Evolutionary conservation across 305 asterid species (phyloP).

Genomic region (Fraxinus dipetala): DNA sequence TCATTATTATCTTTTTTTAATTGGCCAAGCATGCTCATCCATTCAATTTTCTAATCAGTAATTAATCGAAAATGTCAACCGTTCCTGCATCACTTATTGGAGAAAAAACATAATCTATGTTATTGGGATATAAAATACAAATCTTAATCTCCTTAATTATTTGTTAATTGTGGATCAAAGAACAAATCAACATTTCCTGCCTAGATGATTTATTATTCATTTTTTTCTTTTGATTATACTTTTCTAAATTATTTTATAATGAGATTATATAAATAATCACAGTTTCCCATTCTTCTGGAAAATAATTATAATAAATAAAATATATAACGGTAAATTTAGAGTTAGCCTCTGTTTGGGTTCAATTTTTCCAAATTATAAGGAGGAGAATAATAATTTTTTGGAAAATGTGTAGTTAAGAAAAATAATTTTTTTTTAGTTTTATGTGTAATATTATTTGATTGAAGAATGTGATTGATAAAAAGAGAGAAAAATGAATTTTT

Average conservation of each 20-base stretch:
- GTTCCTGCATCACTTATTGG: conserved; percentile 21
- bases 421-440: too few relatives aligned
- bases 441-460: too few relatives aligned
- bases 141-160: conserved; percentile 12
- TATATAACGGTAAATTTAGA: not conserved
- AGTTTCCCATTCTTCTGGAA: not conserved
- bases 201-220: not conserved
- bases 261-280: conserved; percentile 9
- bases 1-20: not conserved
- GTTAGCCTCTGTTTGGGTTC: not conserved
- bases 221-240: conserved; percentile 1
- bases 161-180: not conserved
- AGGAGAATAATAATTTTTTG: not conserved
- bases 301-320: not conserved
- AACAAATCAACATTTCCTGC: conserved; percentile 6
- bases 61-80: conserved; percentile 3
- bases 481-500: not conserved
- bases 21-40: not conserved
- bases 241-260: conserved; percentile 5
- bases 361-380: not conserved
- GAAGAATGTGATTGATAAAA: not conserved
- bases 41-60: not conserved
- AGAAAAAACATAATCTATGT: not conserved
- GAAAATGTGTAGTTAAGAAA: not conserved
- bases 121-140: not conserved